Evolutionary conservation across 2,329 filamentous ascomycete genomes (phyloP).

Genomic region (Metarhizium album): DNA sequence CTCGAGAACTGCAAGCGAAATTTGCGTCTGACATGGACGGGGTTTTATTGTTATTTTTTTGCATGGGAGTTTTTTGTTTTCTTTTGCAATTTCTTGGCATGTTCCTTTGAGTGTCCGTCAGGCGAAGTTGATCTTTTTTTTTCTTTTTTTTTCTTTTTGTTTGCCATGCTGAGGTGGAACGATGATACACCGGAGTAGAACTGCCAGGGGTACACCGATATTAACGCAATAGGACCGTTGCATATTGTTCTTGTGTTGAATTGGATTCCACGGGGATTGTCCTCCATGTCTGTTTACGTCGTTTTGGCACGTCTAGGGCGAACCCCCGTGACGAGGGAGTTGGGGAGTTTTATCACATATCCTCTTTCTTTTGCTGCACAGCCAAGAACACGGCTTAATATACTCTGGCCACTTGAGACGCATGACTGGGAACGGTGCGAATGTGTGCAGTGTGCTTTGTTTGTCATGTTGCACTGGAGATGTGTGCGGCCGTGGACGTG

Average conservation of each 20-base stretch:
- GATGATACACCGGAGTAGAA: background rate
- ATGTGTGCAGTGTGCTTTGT: too few relatives aligned
- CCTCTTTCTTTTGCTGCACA: background rate
- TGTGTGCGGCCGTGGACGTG: too few relatives aligned
- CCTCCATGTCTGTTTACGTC: background rate
- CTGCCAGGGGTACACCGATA: background rate
- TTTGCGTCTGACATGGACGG: background rate
- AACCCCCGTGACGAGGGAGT: background rate
- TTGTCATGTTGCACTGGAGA: too few relatives aligned
- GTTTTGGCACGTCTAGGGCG: background rate
- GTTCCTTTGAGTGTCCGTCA: background rate
- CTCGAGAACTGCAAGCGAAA: background rate
- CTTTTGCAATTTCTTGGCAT: background rate
- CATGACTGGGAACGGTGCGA: background rate
- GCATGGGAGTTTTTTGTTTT: background rate
- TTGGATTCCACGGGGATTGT: background rate
- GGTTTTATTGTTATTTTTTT: background rate
- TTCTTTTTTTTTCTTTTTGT: too few relatives aligned
- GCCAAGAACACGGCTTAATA: constrained; percentile 3
- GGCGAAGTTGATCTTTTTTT: background rate
- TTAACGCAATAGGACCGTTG: background rate
- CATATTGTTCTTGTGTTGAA: background rate
- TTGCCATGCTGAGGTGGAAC: background rate
- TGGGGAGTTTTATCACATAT: background rate
- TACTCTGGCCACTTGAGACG: background rate